Conservation (phyloP, 2,329 filamentous ascomycete genomes). For the Cytospora mali region DNA sequence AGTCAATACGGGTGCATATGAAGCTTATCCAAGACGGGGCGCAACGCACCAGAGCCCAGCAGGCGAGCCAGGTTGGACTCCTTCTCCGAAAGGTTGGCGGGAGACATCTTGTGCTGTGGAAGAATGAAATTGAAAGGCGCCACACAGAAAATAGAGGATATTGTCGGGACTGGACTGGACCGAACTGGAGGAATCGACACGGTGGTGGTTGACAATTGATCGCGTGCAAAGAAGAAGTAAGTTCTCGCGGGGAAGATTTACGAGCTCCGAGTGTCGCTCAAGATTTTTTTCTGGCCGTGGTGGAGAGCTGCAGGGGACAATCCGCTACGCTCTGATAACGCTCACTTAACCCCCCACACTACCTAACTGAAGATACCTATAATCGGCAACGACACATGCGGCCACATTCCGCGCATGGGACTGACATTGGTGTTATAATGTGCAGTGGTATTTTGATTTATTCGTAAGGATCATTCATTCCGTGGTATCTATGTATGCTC, state of each 20-base stretch:
- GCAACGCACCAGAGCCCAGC: constrained; percentile 78
- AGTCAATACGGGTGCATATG: constrained; percentile 14
- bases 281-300: constrained; percentile 24
- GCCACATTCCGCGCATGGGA: not conserved
- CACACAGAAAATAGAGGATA: constrained; percentile 7
- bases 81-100: constrained; percentile 61
- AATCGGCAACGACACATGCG: not conserved
- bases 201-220: constrained; percentile 17
- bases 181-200: constrained; percentile 14
- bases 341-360: not conserved
- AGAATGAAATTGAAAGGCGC: constrained; percentile 2
- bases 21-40: constrained; percentile 13
- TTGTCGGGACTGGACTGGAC: constrained; percentile 7
- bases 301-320: constrained; percentile 22
- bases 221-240: constrained; percentile 18
- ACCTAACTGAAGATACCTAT: not conserved
- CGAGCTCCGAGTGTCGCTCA: constrained; percentile 22
- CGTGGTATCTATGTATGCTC: constrained; percentile 26
- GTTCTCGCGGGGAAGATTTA: constrained; percentile 4
- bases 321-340: not conserved
- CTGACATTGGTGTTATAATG: not conserved
- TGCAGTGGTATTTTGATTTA: constrained; percentile 3
- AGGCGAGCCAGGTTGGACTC: constrained; percentile 89
- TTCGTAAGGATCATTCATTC: constrained; percentile 8
- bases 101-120: constrained; percentile 56